Base-by-base conservation (phyloP, 768 basidiomycete species). In the Suillus subaureus region DNA sequence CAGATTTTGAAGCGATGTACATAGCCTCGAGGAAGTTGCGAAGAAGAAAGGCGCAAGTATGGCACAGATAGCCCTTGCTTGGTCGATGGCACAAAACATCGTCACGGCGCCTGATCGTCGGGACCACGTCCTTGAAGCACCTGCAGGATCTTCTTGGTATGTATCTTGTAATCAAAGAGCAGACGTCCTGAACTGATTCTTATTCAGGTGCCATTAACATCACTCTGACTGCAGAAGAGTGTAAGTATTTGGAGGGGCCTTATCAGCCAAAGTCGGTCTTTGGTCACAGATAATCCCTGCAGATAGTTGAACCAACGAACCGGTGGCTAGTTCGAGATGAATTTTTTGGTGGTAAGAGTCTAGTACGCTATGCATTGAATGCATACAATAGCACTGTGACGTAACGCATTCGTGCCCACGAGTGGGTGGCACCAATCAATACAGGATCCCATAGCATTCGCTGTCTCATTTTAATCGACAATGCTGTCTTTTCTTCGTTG, bases 71-170 rank as follows among this genome's bases (percentile, higher is more conserved):
- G 78, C 85, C 4, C 67, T 86, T 26, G 84, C 86, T 13, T 89
- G 87, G 87, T 74, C 78, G 4, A 68, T 85, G 61, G 70, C 79
- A 3, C 81, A 81, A 67, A 75, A 80, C 21, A 80, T 81, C 33
- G 82, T 88, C 4, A 77, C 85, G 0, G 87, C 87, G 2, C 87
- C 87, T n/a, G 0, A 86, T 89, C 69, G 79, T 89, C 37, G 87
- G 87, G 1, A 79, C 82, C 0, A 85, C 84, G 2, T 84, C 81
- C 31, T 66, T 83, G 7, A 77, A 84, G 33, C 85, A 87, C 62
- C 72, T 89, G 31, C 70, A 80, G 26, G 87, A 89, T 61, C 71
- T 87, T 15, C 77, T 87, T 60, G 83, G 83, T 83, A 71, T 65
- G 74, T 61, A 6, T 54, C 18, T 47, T n/a, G 35, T n/a, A 56